Conservation (phyloP, 2,329 filamentous ascomycete genomes). For the Exutisphaerella laricina region DNA sequence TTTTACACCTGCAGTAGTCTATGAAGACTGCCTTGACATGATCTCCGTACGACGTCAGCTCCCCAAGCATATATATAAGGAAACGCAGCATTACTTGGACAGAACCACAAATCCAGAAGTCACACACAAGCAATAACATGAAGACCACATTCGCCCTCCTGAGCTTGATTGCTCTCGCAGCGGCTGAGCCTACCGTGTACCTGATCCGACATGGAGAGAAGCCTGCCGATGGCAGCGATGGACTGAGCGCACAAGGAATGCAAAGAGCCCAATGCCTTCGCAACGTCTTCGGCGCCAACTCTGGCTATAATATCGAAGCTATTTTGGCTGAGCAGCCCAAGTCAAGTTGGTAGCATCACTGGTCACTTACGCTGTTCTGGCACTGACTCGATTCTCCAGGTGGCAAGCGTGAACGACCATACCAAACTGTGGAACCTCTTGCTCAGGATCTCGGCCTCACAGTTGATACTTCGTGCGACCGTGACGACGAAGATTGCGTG, state of each 20-base stretch:
- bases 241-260: slow-evolving; percentile 48
- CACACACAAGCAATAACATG: slow-evolving; percentile 12
- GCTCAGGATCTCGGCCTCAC: slow-evolving; percentile 51
- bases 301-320: slow-evolving; percentile 51
- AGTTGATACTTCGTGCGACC: slow-evolving; percentile 52
- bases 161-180: slow-evolving; percentile 14
- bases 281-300: slow-evolving; percentile 49
- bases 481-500: slow-evolving; percentile 53
- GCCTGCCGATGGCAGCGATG: slow-evolving; percentile 43
- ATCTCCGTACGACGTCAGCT: neutral
- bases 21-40: neutral
- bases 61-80: neutral
- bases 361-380: neutral
- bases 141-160: slow-evolving; percentile 16
- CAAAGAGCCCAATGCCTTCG: slow-evolving; percentile 56
- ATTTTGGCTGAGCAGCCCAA: slow-evolving; percentile 55
- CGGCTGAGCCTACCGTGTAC: slow-evolving; percentile 49
- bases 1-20: neutral
- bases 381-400: slow-evolving; percentile 31
- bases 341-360: slow-evolving; percentile 30
- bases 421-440: slow-evolving; percentile 53
- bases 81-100: neutral
- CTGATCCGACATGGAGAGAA: slow-evolving; percentile 62
- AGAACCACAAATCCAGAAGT: neutral
- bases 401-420: slow-evolving; percentile 50